Evolutionary conservation across 2,329 filamentous ascomycete species (phyloP).

Genomic region (Aspergillus terreus): DNA sequence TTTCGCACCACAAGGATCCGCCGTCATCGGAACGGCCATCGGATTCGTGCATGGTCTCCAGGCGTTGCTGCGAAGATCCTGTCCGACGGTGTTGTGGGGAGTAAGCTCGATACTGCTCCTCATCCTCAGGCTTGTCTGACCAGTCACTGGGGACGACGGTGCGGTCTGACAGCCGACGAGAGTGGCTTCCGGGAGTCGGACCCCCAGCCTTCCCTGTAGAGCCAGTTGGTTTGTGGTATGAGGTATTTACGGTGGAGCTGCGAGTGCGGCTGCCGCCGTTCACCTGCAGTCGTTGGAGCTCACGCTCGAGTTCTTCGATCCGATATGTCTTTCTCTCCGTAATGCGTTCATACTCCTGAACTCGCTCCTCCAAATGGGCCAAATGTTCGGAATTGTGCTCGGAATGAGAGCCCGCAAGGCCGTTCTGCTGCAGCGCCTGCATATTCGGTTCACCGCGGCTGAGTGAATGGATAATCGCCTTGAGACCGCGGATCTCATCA

Average conservation of each 20-base stretch:
- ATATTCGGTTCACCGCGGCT: conserved; percentile 58
- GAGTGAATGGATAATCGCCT: conserved; percentile 95
- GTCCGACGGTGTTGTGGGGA: conserved; percentile 24
- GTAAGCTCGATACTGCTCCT: conserved; percentile 21
- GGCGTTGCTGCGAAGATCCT: conserved; percentile 27
- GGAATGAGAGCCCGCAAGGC: conserved; percentile 12
- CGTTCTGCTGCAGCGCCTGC: conserved; percentile 27
- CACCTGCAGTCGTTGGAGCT: conserved; percentile 53
- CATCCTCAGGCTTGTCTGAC: conserved; percentile 30
- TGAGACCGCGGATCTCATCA: conserved; percentile 93
- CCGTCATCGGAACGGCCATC: conserved; percentile 64
- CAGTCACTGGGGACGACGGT: conserved; percentile 42
- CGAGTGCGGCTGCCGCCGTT: conserved; percentile 28
- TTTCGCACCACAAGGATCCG: conserved; percentile 83
- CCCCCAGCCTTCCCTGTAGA: conserved; percentile 24
- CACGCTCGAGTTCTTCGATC: conserved; percentile 82
- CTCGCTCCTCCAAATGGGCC: conserved; percentile 70
- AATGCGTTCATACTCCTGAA: conserved; percentile 70
- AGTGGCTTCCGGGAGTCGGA: conserved; percentile 27
- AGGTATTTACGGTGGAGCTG: conserved; percentile 34
- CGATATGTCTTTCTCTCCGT: conserved; percentile 68
- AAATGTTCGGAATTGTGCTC: conserved; percentile 54
- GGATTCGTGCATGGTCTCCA: conserved; percentile 40
- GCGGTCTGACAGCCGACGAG: conserved; percentile 40
- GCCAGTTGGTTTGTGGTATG: conserved; percentile 31